Percentiles rank a stretch among this genome's conserved stretches.
These are phyloP conservation scores for Verticillium klebahnii DNA, from an alignment of 2,329 filamentous ascomycete species.

Conservation along the genomic window DNA sequence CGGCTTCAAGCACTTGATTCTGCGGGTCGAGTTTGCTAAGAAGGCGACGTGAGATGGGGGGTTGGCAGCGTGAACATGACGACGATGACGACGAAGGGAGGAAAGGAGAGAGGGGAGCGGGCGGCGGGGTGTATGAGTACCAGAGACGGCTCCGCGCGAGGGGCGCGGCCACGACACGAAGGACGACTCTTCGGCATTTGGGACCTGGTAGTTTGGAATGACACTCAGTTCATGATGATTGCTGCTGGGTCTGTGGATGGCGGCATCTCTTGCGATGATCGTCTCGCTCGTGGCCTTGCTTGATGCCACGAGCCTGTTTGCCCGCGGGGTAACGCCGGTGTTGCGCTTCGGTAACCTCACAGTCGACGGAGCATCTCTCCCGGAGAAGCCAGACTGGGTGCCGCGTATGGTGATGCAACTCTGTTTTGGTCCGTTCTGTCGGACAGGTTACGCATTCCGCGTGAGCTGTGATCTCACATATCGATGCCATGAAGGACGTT, in stretches of 20 bases:
- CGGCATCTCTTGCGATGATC: no score
- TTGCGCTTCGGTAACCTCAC: no score
- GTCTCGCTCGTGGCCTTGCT: not conserved
- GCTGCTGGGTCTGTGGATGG: not conserved
- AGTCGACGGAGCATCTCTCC: no score
- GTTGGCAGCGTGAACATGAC: not conserved
- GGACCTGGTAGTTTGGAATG: not conserved
- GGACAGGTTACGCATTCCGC: no score
- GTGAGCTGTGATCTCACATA: no score
- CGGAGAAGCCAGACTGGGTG: no score
- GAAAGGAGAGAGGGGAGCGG: not conserved
- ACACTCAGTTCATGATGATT: not conserved
- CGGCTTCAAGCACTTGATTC: constrained; percentile 82
- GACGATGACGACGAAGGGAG: not conserved
- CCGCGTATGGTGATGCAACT: no score
- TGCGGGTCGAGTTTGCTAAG: constrained; percentile 86
- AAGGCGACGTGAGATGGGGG: constrained; percentile 42
- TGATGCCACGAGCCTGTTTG: no score
- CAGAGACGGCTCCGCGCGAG: not conserved
- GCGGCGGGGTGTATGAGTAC: not conserved
- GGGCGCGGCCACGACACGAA: not conserved
- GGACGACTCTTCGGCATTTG: not conserved
- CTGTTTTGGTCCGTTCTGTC: no score
- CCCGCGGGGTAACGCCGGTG: no score
- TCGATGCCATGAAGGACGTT: no score